A percentile compares a stretch with the other conserved stretches of the same genome.
Conservation (phyloP, 2,329 filamentous ascomycete genomes). For the Chrysoporthe cubensis region DNA sequence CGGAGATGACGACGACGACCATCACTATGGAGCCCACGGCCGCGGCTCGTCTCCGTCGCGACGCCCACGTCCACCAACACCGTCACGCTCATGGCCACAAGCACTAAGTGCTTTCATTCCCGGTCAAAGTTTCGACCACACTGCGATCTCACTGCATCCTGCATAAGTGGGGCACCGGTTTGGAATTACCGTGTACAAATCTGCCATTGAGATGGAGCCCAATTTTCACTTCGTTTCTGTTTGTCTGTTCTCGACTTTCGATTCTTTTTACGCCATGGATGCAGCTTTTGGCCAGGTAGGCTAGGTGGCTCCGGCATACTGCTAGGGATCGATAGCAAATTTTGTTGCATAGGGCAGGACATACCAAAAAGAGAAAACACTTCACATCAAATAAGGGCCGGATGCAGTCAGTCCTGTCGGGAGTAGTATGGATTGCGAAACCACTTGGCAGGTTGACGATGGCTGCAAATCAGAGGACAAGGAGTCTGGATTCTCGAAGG, state of each 20-base stretch:
- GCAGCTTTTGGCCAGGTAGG: conserved; percentile 25
- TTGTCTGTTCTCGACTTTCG: conserved; percentile 13
- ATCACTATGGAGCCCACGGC: conserved; percentile 41
- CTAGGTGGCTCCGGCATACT: conserved; percentile 26
- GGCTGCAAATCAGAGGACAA: conserved; percentile 4
- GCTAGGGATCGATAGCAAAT: conserved; percentile 27
- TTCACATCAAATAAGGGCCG: conserved; percentile 20
- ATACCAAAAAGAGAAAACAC: conserved; percentile 13
- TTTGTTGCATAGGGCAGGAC: conserved; percentile 23
- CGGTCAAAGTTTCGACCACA: conserved; percentile 14
- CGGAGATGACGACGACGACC: conserved; percentile 47
- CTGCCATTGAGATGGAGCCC: conserved; percentile 27
- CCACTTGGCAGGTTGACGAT: conserved; percentile 8
- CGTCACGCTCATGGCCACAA: conserved; percentile 29
- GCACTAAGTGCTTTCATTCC: conserved; percentile 22
- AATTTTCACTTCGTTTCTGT: conserved; percentile 19
- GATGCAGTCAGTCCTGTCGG: conserved; percentile 14
- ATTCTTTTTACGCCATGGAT: conserved; percentile 27
- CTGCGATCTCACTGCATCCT: conserved; percentile 25
- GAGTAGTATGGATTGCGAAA: conserved; percentile 27
- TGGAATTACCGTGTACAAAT: conserved; percentile 28
- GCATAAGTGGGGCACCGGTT: conserved; percentile 25
- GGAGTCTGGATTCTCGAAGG: conserved; percentile 16
- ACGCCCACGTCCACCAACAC: conserved; percentile 47
- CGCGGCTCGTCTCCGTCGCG: conserved; percentile 37